A percentile compares a stretch with the other conserved stretches of the same genome.
Evolutionary conservation across 768 basidiomycete species (phyloP).

Genomic region (Suillus luteus): DNA sequence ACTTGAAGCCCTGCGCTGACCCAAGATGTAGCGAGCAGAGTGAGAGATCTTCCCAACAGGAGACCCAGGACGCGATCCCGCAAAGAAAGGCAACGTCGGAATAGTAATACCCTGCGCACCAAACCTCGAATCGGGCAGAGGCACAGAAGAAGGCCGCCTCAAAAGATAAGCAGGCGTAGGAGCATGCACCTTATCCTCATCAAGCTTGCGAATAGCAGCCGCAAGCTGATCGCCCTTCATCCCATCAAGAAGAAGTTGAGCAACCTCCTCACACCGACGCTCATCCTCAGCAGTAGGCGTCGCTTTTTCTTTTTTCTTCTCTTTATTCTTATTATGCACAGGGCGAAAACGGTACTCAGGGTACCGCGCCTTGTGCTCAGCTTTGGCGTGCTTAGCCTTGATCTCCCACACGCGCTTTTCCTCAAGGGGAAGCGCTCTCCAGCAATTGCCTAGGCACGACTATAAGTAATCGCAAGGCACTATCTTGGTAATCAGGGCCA

Average conservation of each 20-base stretch:
- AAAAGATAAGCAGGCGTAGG: slow-evolving; percentile 36
- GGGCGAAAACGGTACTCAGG: slow-evolving; percentile 60
- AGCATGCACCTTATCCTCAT: slow-evolving; percentile 28
- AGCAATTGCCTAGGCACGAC: slow-evolving; percentile 44
- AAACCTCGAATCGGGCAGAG: slow-evolving; percentile 47
- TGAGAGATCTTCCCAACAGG: slow-evolving; percentile 49
- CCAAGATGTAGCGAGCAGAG: slow-evolving; percentile 41
- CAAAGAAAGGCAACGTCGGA: slow-evolving; percentile 42
- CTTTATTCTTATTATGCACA: slow-evolving; percentile 49
- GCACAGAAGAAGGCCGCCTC: slow-evolving; percentile 65
- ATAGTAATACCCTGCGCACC: slow-evolving; percentile 40
- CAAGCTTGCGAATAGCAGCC: slow-evolving; percentile 56
- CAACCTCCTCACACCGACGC: slow-evolving; percentile 52
- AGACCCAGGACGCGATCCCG: slow-evolving; percentile 44
- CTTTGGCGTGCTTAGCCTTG: slow-evolving; percentile 72
- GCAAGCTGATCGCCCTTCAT: slow-evolving; percentile 73
- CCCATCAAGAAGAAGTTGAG: slow-evolving; percentile 62
- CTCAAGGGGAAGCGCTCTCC: slow-evolving; percentile 68
- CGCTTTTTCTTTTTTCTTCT: slow-evolving; percentile 39
- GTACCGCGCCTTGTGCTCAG: slow-evolving; percentile 66
- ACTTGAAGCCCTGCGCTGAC: slow-evolving; percentile 52
- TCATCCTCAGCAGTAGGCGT: slow-evolving; percentile 28
- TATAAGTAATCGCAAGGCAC: background rate
- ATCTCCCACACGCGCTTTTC: slow-evolving; percentile 76
- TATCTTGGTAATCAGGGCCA: background rate